Evolutionary conservation across 352 stramenopile genomes (phyloP), one percentile per base, ranked within the genome.

Genomic region (Phytophthora kernoviae): DNA sequence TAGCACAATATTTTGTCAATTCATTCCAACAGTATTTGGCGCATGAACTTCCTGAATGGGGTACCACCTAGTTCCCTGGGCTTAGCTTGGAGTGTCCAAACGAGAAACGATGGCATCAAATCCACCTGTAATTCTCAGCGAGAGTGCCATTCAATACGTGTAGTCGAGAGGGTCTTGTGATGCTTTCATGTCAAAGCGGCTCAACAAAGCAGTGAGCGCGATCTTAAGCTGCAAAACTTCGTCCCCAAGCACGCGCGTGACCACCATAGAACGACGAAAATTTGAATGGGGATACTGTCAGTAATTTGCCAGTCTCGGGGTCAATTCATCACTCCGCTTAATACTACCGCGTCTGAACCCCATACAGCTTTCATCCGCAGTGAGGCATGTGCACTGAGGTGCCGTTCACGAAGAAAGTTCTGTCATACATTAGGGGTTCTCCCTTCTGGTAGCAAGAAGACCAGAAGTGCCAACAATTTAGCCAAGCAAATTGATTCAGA

Each of bases 191-290:
- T 75, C 27, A 22, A 75, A 82, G 18, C 57, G 66, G 50, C 60
- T 74, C 18, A 82, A 40, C 5, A 79, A 27, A 21, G 60, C 58
- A 6, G 65, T 47, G 0, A 62, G 54, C 3, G 67, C 62, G 48
- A 77, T 81, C 46, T 82, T 82, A 18, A 78, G 75, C 57, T 79
- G 65, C 69, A 36, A n/a, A 81, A 70, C n/a, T 74, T 75, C 67
- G 70, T 65, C 4, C 80, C 76, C 20, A 90, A 47, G 45, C 78
- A 88, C 24, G 62, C 39, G 21, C 77, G 73, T 0, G 68, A 2
- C 80, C 76, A 7, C 60, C 67, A 26, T 81, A 65, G 51, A 90
- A 88, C 4, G 51, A 55, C 18, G 59, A 70, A 46, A 87, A 89
- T 43, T 76, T 73, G 66, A 72, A 84, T 10, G 54, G 33, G n/a